A percentile compares a stretch with the other conserved stretches of the same genome.
These are phyloP conservation scores for Colletotrichum sp. DNA, from an alignment of 2,329 filamentous ascomycete genomes.

Conservation along the genomic window DNA sequence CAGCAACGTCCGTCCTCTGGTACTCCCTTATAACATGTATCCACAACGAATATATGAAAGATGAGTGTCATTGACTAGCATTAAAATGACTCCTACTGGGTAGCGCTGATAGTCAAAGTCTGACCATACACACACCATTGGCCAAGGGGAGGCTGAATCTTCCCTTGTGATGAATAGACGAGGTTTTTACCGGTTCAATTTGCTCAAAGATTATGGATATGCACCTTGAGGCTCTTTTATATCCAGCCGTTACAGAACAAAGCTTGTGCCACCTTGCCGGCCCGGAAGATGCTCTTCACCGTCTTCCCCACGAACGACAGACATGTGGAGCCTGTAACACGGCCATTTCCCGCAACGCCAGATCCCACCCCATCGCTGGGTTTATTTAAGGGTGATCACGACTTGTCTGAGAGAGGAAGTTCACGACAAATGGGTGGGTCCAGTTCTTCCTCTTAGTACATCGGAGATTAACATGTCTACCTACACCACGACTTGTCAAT, in stretches of 20 bases:
- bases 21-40: accelerated
- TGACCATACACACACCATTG: not conserved
- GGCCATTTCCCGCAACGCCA: not conserved
- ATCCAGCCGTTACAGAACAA: not conserved
- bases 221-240: not conserved
- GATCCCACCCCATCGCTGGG: accelerated
- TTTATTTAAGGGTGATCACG: not conserved
- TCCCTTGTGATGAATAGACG: not conserved
- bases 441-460: too few species aligned
- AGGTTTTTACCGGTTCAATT: not conserved
- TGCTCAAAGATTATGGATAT: not conserved
- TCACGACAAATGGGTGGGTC: too few species aligned
- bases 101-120: not conserved
- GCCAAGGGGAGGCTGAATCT: not conserved
- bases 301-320: not conserved
- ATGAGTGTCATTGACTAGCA: not conserved
- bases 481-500: accelerated
- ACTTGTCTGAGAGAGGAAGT: not conserved
- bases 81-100: accelerated
- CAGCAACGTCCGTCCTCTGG: accelerated
- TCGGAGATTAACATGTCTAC: accelerated
- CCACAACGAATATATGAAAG: not conserved
- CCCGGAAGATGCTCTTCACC: not conserved
- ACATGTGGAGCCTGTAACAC: not conserved
- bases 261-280: not conserved